Evolutionary conservation across 306 rosid genomes (phyloP), one percentile per base, ranked within the genome.

Genomic region (Pterocarpus macrocarpus): DNA sequence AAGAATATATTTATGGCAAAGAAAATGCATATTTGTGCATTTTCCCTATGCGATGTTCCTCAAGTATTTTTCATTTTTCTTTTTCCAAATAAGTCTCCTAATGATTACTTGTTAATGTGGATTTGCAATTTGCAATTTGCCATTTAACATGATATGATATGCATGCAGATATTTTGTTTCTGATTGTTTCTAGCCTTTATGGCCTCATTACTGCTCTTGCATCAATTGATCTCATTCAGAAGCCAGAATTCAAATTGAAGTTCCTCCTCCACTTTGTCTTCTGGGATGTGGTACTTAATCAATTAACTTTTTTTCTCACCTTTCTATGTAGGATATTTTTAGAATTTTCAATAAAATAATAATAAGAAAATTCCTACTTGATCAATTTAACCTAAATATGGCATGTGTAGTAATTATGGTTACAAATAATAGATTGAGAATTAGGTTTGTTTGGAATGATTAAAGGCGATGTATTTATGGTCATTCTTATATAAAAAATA

Each of bases 141-240:
- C 69, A 35, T 5, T 11, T 75, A 74, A 64, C 3, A 71, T 47
- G 53, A 69, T 5, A 72, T 47, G 61, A 52, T 61, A 45, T 75
- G 57, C 47, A 49, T 83, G 87, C 90, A 91, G 94, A 89, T 93
- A 91, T 79, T 91, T 90, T 80, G 84, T 93, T 80, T 93, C 73
- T 49, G 97, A 28, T 83, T 93, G 80, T 91, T 64, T 71, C 94
- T 17, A 93, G 90, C 67, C 87, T 91, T 38, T 94, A 91, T 71
- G 79, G 87, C 43, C 71, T 94, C 65, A 6, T 88, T 16, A 90
- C 92, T 0, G 30, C 78, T 12, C 82, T 90, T 7, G 90, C 89
- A 73, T 92, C 92, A 50, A 32, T 92, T 73, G 28, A 22, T 81
- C 81, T 16, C 80, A 43, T 87, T 73, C 64, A 30, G 64, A 92